Evolutionary conservation across 2,329 filamentous ascomycete species (phyloP), one percentile per base, ranked within the genome.

Genomic region (Ilyonectria mors-panacis): DNA sequence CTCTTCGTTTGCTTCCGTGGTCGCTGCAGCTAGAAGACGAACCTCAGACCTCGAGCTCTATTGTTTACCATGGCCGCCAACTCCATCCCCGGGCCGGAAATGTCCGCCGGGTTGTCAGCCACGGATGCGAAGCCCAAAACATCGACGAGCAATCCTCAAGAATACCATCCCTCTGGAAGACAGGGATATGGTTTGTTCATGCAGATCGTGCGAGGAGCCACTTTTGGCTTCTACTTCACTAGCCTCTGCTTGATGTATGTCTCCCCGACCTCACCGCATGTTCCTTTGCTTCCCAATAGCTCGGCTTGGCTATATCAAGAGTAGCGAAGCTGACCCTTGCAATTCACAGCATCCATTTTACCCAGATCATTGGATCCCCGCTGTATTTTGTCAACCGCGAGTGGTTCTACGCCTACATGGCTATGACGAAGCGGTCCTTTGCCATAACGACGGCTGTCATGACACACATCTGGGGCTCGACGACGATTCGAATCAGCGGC

Each of bases 391-490:
- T 94, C 75, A 92, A 94, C 78, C 89, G 89, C 65, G 91, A 94
- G 51, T 88, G 93, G 76, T 97, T 94, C 83, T 93, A 97, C 80
- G 88, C 91, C 69, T 97, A 94, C 82, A 97, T 97, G 89, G 90
- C 93, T 45, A 88, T 94, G 79, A 96, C 94, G 12, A 97, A 97
- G 80, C 89, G 93, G 76, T 93, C 89, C 2, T 97, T 97, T 79
- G 93, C 92, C 42, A 86, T 97, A 17, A 83, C 94, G 50, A 90
- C 92, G 69, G 94, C 92, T 21, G 92, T 91, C 50, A 90, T 95
- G 84, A 97, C 93, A 15, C 90, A 95, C 76, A 93, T 93, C 85
- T 97, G 93, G 92, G 92, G 92, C n/a, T 93, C 94, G 4, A 96
- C 93, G 0, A 87, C 90, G 5, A 91, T 97, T 62, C 87, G 93